Percentiles rank a stretch among this genome's conserved stretches.
These are phyloP conservation scores for Alternaria ethzedia DNA, from an alignment of 2,329 filamentous ascomycete genomes.

Conservation along the genomic window DNA sequence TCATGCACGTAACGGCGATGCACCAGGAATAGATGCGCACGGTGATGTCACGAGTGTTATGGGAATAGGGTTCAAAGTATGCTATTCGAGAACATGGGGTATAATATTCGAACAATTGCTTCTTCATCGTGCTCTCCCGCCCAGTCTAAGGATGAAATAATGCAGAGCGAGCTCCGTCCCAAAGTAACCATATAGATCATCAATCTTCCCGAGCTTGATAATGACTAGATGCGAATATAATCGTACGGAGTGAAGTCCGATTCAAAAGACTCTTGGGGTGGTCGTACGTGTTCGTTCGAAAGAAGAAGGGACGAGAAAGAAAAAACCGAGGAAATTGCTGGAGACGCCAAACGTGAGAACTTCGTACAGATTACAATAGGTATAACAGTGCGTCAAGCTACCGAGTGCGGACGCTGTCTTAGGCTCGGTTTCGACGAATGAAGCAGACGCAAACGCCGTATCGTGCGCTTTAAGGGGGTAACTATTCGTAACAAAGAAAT, in stretches of 20 bases:
- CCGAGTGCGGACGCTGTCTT: conserved; percentile 36
- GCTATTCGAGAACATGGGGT: conserved; percentile 6
- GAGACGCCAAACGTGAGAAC: conserved; percentile 15
- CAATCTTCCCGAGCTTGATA: conserved; percentile 6
- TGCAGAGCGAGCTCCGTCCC: neutral
- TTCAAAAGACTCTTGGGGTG: neutral
- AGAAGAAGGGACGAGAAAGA: neutral
- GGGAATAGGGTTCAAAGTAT: neutral
- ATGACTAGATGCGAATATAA: neutral
- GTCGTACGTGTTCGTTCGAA: conserved; percentile 5
- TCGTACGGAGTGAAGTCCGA: conserved; percentile 4
- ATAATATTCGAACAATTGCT: conserved; percentile 8
- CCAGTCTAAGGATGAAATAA: neutral
- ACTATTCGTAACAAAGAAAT: conserved; percentile 29
- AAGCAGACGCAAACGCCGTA: conserved; percentile 43
- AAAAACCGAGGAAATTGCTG: neutral
- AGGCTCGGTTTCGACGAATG: conserved; percentile 42
- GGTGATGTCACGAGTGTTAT: neutral
- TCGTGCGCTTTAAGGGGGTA: conserved; percentile 44
- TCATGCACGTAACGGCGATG: neutral
- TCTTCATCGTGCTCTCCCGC: neutral
- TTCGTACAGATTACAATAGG: conserved; percentile 17
- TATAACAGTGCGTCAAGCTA: conserved; percentile 38
- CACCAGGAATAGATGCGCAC: neutral
- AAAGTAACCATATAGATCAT: conserved; percentile 7